Percentiles rank a stretch among this genome's conserved stretches.
Evolutionary conservation across 192 early-diverging fungal genomes (phyloP).

Genomic region (Backusella sp.): DNA sequence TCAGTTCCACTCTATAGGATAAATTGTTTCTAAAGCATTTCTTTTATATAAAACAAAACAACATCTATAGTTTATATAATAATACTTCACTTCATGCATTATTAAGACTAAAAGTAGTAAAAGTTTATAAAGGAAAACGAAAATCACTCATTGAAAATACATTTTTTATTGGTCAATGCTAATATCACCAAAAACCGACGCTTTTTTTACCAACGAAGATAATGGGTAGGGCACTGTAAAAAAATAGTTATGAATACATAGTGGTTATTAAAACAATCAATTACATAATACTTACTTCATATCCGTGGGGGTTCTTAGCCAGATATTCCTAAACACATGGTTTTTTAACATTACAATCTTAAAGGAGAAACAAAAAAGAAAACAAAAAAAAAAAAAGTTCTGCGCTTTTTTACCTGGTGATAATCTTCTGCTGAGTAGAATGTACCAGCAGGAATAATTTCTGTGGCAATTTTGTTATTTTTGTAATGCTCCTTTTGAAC

Average conservation of each 20-base stretch:
- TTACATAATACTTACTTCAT: conserved; percentile 47
- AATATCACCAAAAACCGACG: background rate
- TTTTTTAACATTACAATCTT: background rate
- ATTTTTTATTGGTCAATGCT: background rate
- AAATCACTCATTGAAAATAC: background rate
- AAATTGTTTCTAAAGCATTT: no score
- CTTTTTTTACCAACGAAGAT: conserved; percentile 33
- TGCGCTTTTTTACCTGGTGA: conserved; percentile 54
- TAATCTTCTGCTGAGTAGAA: conserved; percentile 86
- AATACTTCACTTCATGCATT: no score
- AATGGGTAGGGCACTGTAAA: conserved; percentile 40
- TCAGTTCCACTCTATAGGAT: no score
- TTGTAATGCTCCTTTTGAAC: conserved; percentile 62
- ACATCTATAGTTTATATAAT: no score
- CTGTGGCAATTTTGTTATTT: conserved; percentile 58
- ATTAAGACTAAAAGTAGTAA: no score
- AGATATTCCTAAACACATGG: conserved; percentile 19
- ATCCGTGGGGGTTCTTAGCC: conserved; percentile 69
- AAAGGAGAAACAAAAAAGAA: background rate
- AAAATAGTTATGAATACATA: background rate
- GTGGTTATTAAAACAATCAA: background rate
- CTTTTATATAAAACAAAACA: no score
- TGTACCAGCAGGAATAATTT: conserved; percentile 63
- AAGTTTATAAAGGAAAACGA: no score
- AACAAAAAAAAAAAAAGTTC: background rate